A percentile compares a stretch with the other conserved stretches of the same genome.
Evolutionary conservation across 441 rosid genomes (phyloP).

Genomic region (Syzygium syzygioides): DNA sequence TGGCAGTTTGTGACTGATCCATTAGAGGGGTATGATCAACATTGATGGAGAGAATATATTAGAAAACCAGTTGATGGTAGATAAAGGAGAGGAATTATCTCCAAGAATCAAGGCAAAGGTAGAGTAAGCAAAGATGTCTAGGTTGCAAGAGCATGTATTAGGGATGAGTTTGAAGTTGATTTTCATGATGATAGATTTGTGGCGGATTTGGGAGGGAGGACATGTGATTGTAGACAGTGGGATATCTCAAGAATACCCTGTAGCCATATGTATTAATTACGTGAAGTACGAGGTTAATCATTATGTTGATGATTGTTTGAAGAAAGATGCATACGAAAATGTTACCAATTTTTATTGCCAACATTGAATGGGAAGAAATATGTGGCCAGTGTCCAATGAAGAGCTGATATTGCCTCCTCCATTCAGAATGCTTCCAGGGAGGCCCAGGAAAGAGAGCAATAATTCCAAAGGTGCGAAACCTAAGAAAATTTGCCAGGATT

Average conservation of each 20-base stretch:
- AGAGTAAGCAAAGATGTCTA: background rate
- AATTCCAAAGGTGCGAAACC: background rate
- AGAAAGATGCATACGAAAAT: background rate
- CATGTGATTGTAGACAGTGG: background rate
- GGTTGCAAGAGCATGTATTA: background rate
- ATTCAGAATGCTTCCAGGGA: background rate
- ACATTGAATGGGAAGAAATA: background rate
- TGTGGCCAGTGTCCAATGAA: background rate
- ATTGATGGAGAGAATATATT: background rate
- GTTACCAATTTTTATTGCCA: background rate
- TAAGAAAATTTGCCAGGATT: background rate
- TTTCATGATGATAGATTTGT: background rate
- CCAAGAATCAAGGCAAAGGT: background rate
- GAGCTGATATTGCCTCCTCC: background rate
- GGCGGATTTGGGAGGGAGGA: background rate
- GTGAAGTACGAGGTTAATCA: background rate
- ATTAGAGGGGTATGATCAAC: background rate
- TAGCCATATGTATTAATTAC: background rate
- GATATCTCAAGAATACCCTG: background rate
- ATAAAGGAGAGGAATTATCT: background rate
- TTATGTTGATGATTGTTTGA: background rate
- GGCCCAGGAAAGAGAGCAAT: background rate
- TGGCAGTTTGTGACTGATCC: background rate
- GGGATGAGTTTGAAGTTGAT: background rate
- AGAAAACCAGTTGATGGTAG: background rate